Conservation (phyloP, 164 flowering plant species). For the Warburgia ugandensis region DNA sequence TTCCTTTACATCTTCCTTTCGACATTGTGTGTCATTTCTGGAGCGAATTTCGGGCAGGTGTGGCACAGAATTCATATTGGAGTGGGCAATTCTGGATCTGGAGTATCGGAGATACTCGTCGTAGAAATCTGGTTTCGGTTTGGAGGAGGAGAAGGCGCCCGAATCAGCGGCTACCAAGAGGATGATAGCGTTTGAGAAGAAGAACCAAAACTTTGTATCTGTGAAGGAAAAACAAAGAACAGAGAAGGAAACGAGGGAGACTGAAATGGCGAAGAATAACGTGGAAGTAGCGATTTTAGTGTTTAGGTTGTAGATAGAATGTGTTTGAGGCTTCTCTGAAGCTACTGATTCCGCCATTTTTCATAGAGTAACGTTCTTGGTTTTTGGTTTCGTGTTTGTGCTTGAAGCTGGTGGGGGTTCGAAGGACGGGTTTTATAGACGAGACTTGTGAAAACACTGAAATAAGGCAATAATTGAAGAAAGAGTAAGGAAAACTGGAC, state of each 20-base stretch:
- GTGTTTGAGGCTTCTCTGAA: too few species aligned
- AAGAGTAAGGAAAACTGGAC: too few species aligned
- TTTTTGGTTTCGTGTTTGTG: too few species aligned
- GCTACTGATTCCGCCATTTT: slow-evolving; percentile 8
- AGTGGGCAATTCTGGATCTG: slow-evolving; percentile 7
- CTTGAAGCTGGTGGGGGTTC: too few species aligned
- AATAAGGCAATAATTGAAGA: too few species aligned
- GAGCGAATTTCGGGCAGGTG: not conserved
- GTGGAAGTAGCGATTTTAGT: slow-evolving; percentile 28
- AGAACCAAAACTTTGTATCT: slow-evolving; percentile 57
- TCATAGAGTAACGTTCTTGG: too few species aligned
- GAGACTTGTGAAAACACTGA: too few species aligned
- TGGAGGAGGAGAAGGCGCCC: slow-evolving; percentile 39
- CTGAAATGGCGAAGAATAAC: slow-evolving; percentile 30
- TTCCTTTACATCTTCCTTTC: slow-evolving; percentile 2
- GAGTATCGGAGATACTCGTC: slow-evolving; percentile 22
- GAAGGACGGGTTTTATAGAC: too few species aligned
- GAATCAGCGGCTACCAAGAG: slow-evolving; percentile 46
- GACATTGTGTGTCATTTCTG: too few species aligned
- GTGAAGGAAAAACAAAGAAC: slow-evolving; percentile 21
- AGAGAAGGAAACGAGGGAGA: slow-evolving; percentile 13
- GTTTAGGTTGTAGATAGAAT: not conserved
- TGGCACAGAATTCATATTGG: too few species aligned
- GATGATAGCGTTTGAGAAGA: slow-evolving; percentile 52
- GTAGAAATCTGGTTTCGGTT: slow-evolving; percentile 21